Conservation (phyloP, 495 filamentous ascomycete species). For the Lepraria neglecta region DNA sequence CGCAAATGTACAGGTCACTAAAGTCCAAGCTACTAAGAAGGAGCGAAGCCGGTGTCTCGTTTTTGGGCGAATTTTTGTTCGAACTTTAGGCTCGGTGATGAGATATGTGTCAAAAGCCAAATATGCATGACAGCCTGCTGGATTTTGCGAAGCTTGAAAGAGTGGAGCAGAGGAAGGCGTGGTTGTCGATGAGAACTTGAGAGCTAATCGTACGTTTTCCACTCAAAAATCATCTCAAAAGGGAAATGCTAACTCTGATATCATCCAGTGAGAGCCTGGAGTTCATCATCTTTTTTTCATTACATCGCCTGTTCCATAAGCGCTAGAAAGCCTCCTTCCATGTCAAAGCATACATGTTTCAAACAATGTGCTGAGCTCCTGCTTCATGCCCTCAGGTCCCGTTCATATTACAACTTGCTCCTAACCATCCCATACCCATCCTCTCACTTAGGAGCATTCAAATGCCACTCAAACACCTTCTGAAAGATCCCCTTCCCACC, state of each 20-base stretch:
- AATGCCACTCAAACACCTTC: slow-evolving; percentile 73
- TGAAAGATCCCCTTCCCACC: slow-evolving; percentile 69
- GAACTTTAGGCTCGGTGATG: slow-evolving; percentile 40
- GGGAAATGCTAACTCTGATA: no score
- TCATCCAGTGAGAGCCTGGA: slow-evolving; percentile 36
- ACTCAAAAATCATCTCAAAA: no score
- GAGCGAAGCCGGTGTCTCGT: slow-evolving; percentile 12
- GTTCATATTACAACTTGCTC: not conserved
- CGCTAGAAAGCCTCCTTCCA: not conserved
- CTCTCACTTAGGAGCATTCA: slow-evolving; percentile 20
- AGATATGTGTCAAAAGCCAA: slow-evolving; percentile 50
- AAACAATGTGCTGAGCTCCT: no score
- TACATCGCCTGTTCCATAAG: not conserved
- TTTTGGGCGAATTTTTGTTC: not conserved
- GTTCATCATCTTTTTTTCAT: slow-evolving; percentile 2
- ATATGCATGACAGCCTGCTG: slow-evolving; percentile 48
- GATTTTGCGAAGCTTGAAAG: slow-evolving; percentile 20
- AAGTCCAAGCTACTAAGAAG: not conserved
- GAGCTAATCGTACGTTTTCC: slow-evolving; percentile 43
- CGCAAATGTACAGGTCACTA: not conserved
- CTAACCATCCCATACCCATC: not conserved
- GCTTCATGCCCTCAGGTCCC: not conserved
- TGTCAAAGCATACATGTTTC: not conserved
- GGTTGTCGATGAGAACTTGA: slow-evolving; percentile 51
- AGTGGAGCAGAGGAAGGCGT: slow-evolving; percentile 23